These are phyloP conservation scores for Hemisphaericaspora lyxosophila DNA, from an alignment of 1,139 yeast genomes.

Conservation along the genomic window DNA sequence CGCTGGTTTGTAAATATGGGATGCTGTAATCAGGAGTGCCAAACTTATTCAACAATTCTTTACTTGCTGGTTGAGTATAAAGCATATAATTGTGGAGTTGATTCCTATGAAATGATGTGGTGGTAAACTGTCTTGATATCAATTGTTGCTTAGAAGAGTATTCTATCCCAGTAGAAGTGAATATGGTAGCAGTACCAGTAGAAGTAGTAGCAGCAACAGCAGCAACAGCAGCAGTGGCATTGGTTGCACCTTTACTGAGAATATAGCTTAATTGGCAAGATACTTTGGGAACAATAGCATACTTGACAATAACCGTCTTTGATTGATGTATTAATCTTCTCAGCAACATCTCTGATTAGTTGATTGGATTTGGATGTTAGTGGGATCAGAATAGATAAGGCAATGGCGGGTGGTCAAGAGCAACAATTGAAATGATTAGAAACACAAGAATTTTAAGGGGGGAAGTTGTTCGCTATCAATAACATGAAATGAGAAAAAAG, in stretches of 20 bases:
- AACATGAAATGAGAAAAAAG: too few relatives aligned
- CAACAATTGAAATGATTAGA: too few relatives aligned
- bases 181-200: not conserved
- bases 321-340: not conserved
- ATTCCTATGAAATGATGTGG: too few relatives aligned
- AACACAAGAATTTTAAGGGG: too few relatives aligned
- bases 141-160: too few relatives aligned
- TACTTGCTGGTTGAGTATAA: too few relatives aligned
- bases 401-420: too few relatives aligned
- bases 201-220: not conserved
- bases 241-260: too few relatives aligned
- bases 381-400: not conserved
- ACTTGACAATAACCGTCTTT: not conserved
- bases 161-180: not conserved
- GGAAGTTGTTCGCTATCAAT: too few relatives aligned
- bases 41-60: constrained; percentile 2
- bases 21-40: constrained; percentile 2
- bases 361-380: too few relatives aligned
- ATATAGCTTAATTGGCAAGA: too few relatives aligned
- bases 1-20: not conserved
- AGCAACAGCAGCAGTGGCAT: not conserved
- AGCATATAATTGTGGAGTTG: too few relatives aligned
- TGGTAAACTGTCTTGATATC: not conserved
- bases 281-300: not conserved
- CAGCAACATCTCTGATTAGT: not conserved